Evolutionary conservation across 2,329 filamentous ascomycete species (phyloP).

Genomic region (Neocucurbitaria cava): DNA sequence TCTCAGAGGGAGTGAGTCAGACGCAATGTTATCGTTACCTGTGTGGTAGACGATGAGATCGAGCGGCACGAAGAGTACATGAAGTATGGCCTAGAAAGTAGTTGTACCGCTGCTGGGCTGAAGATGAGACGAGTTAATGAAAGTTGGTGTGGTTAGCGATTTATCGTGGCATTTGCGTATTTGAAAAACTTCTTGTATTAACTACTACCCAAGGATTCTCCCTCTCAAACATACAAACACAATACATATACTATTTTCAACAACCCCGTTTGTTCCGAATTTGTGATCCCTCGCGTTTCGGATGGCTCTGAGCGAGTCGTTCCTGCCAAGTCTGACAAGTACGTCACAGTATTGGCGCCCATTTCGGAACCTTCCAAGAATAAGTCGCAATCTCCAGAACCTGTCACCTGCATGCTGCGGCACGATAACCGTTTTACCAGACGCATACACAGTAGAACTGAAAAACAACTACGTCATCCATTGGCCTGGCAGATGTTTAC

Average conservation of each 20-base stretch:
- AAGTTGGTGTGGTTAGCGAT: background rate
- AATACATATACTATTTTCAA: background rate
- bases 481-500: background rate
- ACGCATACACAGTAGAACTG: background rate
- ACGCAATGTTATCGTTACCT: no score
- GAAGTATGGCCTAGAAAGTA: background rate
- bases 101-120: background rate
- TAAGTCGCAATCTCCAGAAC: background rate
- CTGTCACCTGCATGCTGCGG: background rate
- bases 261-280: background rate
- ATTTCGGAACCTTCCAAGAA: slow-evolving; percentile 2
- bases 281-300: background rate
- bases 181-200: background rate
- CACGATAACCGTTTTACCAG: background rate
- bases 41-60: no score
- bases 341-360: background rate
- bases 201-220: background rate
- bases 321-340: background rate
- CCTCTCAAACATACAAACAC: background rate
- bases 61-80: no score
- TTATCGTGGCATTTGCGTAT: background rate
- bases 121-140: slow-evolving; percentile 8
- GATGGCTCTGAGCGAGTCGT: background rate
- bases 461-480: background rate
- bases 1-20: no score